A percentile compares a stretch with the other conserved stretches of the same genome.
Conservation (phyloP, 192 early-diverging fungal species). For the Obelidium mucronatum region DNA sequence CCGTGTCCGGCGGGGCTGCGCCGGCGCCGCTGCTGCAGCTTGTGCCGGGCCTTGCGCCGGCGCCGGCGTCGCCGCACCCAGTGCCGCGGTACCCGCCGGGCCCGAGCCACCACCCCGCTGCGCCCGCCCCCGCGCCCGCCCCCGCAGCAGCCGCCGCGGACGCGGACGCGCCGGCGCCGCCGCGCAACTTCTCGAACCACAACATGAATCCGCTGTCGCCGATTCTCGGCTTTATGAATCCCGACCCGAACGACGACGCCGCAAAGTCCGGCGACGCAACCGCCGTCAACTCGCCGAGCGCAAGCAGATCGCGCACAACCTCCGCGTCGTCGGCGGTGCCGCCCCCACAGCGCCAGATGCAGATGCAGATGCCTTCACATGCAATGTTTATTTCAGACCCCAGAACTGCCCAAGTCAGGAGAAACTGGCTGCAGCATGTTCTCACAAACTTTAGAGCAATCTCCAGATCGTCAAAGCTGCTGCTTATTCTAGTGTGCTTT, state of each 20-base stretch:
- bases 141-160: background rate
- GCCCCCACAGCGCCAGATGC: background rate
- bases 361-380: background rate
- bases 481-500: conserved; percentile 8
- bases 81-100: background rate
- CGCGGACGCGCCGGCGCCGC: background rate
- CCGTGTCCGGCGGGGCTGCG: too few species aligned
- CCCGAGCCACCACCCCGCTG: background rate
- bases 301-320: too few species aligned
- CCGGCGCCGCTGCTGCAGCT: too few species aligned
- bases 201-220: conserved; percentile 25
- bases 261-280: background rate
- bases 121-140: background rate
- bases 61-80: background rate
- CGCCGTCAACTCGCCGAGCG: too few species aligned
- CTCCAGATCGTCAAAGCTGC: conserved; percentile 16
- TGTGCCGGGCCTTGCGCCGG: too few species aligned
- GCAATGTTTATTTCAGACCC: conserved; percentile 10
- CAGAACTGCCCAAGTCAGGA: conserved; percentile 16
- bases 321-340: too few species aligned
- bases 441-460: conserved; percentile 10
- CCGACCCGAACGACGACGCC: background rate
- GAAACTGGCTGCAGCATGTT: conserved; percentile 33
- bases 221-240: background rate
- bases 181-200: conserved; percentile 4